Conservation (phyloP, 2,329 filamentous ascomycete genomes). For the Chrysosporium queenslandicum region DNA sequence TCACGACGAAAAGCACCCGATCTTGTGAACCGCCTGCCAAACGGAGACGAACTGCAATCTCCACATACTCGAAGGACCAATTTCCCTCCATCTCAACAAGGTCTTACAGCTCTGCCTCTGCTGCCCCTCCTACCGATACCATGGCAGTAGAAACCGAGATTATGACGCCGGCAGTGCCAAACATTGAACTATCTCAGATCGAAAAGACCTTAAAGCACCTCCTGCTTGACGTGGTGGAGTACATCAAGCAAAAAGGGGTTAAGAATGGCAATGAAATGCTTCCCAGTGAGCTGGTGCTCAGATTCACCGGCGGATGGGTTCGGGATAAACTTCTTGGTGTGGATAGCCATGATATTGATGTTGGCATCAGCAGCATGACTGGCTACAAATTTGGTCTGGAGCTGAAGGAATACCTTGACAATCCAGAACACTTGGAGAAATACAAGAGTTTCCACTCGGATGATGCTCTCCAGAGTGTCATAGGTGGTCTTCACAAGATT, state of each 20-base stretch:
- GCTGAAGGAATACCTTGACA: constrained; percentile 36
- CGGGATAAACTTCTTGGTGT: constrained; percentile 41
- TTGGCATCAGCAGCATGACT: constrained; percentile 42
- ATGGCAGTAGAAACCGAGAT: constrained; percentile 15
- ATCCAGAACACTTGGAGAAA: constrained; percentile 32
- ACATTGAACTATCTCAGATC: constrained; percentile 54
- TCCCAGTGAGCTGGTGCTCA: constrained; percentile 29
- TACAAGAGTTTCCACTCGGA: constrained; percentile 38
- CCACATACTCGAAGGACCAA: too few relatives aligned
- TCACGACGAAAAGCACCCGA: constrained; percentile 13
- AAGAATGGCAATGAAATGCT: constrained; percentile 32
- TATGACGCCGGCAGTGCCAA: constrained; percentile 16
- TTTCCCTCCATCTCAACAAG: too few relatives aligned
- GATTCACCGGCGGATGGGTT: constrained; percentile 44
- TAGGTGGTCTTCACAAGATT: constrained; percentile 76
- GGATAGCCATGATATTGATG: constrained; percentile 41
- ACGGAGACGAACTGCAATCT: constrained; percentile 28
- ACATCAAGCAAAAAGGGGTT: constrained; percentile 39
- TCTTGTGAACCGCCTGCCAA: constrained; percentile 24
- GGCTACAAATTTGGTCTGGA: constrained; percentile 39
- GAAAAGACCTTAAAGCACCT: constrained; percentile 66
- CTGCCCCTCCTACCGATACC: constrained; percentile 11
- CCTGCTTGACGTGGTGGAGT: constrained; percentile 69
- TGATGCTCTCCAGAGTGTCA: constrained; percentile 40
- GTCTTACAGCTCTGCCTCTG: constrained; percentile 17